phyloP scores from a whole-genome alignment of 2,329 filamentous ascomycete species.

The Coleophoma crateriformis region DNA sequence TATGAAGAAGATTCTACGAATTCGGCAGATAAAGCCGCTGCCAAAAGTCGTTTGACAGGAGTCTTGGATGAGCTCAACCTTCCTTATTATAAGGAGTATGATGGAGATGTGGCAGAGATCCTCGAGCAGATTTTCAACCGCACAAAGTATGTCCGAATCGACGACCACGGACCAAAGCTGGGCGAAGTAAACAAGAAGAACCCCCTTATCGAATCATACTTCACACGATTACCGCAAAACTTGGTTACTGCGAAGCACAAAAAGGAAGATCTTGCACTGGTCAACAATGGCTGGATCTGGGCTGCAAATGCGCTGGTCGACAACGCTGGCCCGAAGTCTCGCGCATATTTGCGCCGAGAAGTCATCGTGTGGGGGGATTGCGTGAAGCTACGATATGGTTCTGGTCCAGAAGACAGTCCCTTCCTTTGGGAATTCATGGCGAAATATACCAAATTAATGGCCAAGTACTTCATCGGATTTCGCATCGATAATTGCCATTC shows the following conservation, averaged over 20 bases:
- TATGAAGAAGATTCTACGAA: slow-evolving; percentile 48
- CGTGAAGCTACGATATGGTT: slow-evolving; percentile 91
- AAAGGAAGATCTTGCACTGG: slow-evolving; percentile 71
- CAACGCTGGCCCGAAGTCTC: slow-evolving; percentile 83
- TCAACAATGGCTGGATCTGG: slow-evolving; percentile 99
- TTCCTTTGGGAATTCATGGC: slow-evolving; percentile 97
- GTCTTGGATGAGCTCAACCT: slow-evolving; percentile 83
- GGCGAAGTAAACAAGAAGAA: slow-evolving; percentile 72
- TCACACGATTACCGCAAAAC: slow-evolving; percentile 81
- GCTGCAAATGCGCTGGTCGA: slow-evolving; percentile 90
- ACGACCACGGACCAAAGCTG: slow-evolving; percentile 81
- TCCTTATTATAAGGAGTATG: slow-evolving; percentile 87
- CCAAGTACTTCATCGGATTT: slow-evolving; percentile 91
- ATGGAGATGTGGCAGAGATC: slow-evolving; percentile 74
- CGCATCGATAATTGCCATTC: slow-evolving; percentile 98
- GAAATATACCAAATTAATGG: slow-evolving; percentile 83
- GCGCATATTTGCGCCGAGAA: slow-evolving; percentile 90
- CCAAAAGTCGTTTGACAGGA: slow-evolving; percentile 49
- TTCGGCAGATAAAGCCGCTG: slow-evolving; percentile 43
- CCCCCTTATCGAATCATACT: slow-evolving; percentile 90
- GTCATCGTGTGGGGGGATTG: slow-evolving; percentile 99
- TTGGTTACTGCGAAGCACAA: slow-evolving; percentile 72
- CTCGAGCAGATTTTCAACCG: slow-evolving; percentile 90
- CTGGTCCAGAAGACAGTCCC: slow-evolving; percentile 74
- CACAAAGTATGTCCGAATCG: slow-evolving; percentile 91